phyloP scores from a whole-genome alignment of 768 basidiomycete species.

The Pilatotrama ljubarskyi region DNA sequence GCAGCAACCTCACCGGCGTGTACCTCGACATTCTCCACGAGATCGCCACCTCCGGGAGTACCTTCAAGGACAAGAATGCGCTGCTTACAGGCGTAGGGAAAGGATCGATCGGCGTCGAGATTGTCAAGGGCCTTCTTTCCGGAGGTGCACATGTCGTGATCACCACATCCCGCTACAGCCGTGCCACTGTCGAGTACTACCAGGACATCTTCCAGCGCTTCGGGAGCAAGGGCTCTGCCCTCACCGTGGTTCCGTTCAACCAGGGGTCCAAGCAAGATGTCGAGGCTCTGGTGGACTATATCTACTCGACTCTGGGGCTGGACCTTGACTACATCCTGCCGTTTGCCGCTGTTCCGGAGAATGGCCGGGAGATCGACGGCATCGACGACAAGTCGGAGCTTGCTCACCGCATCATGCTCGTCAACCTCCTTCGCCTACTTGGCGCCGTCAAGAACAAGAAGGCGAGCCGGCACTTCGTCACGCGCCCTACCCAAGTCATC shows the following conservation, averaged over 20 bases:
- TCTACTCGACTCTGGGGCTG: slow-evolving; percentile 92
- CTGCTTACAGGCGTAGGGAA: slow-evolving; percentile 97
- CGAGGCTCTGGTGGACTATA: slow-evolving; percentile 96
- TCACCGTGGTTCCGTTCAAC: slow-evolving; percentile 99
- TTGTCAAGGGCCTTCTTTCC: slow-evolving; percentile 93
- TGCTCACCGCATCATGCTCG: slow-evolving; percentile 98
- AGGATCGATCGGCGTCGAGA: slow-evolving; percentile 96
- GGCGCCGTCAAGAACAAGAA: slow-evolving; percentile 99
- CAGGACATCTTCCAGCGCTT: slow-evolving; percentile 96
- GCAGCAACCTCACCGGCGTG: slow-evolving; percentile 91
- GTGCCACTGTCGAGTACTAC: slow-evolving; percentile 96
- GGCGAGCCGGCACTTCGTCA: slow-evolving; percentile 93
- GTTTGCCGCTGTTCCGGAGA: slow-evolving; percentile 98
- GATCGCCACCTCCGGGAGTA: slow-evolving; percentile 97
- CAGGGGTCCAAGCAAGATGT: slow-evolving; percentile 99
- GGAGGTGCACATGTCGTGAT: slow-evolving; percentile 97
- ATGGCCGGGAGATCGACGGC: slow-evolving; percentile 96
- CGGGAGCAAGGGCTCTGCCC: slow-evolving; percentile 92
- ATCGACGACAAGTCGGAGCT: slow-evolving; percentile 97
- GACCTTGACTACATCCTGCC: slow-evolving; percentile 99
- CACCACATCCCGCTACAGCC: slow-evolving; percentile 96
- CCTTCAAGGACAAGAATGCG: slow-evolving; percentile 99
- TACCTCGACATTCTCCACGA: slow-evolving; percentile 97
- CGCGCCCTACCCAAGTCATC: slow-evolving; percentile 97
- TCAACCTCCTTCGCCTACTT: slow-evolving; percentile 92